Percentiles rank a stretch among this genome's conserved stretches.
These are phyloP conservation scores for Aspergillus sp. DNA, from an alignment of 2,329 filamentous ascomycete genomes.

Conservation along the genomic window DNA sequence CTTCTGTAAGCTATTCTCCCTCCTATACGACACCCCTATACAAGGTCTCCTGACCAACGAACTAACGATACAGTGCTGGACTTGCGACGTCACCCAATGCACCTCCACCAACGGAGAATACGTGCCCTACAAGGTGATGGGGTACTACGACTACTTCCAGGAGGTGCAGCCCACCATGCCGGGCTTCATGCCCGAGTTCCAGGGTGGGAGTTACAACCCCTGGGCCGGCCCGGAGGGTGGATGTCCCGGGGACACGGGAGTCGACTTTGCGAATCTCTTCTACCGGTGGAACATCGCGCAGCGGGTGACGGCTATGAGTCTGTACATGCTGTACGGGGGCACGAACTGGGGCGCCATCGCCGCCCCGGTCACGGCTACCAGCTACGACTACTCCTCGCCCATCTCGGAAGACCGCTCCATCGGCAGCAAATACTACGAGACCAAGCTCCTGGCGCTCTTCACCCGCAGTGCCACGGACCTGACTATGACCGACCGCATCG, in stretches of 20 bases:
- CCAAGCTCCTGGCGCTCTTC: slow-evolving; percentile 61
- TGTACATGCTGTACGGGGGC: slow-evolving; percentile 66
- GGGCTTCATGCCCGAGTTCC: slow-evolving; percentile 59
- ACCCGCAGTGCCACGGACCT: slow-evolving; percentile 58
- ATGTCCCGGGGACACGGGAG: slow-evolving; percentile 54
- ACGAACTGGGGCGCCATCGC: slow-evolving; percentile 64
- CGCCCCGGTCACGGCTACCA: slow-evolving; percentile 58
- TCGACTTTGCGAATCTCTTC: slow-evolving; percentile 63
- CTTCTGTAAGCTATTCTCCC: slow-evolving; percentile 49
- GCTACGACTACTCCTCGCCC: slow-evolving; percentile 64
- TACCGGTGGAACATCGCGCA: slow-evolving; percentile 63
- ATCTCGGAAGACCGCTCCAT: slow-evolving; percentile 60
- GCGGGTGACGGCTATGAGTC: slow-evolving; percentile 57
- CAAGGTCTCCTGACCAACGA: slow-evolving; percentile 38
- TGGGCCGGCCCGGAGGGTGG: slow-evolving; percentile 61
- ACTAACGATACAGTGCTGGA: slow-evolving; percentile 59
- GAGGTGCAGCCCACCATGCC: slow-evolving; percentile 45
- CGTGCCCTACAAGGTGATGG: slow-evolving; percentile 53
- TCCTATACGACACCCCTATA: slow-evolving; percentile 15
- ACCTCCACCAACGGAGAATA: slow-evolving; percentile 60
- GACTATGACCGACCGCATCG: slow-evolving; percentile 52
- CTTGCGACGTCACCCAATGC: slow-evolving; percentile 62
- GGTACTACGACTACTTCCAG: slow-evolving; percentile 50
- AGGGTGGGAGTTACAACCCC: slow-evolving; percentile 60
- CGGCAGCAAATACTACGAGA: slow-evolving; percentile 62